Base-by-base conservation (phyloP, 768 basidiomycete genomes). In the Suillus brevipes region DNA sequence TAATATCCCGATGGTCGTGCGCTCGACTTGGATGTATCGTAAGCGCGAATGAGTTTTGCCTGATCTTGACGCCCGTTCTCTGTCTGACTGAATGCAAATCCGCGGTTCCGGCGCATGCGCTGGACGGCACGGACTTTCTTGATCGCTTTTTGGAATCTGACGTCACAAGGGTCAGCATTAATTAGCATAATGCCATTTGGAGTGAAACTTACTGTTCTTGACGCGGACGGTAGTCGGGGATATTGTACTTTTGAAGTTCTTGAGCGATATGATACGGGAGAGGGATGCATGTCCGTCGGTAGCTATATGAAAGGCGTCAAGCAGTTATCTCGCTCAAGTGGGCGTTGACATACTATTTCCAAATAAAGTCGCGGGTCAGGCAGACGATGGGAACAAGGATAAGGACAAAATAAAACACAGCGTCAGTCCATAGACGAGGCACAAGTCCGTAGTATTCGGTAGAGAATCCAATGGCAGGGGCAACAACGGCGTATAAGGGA, bases 71-170 rank as follows among this genome's bases (percentile, higher is more conserved):
- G 87, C 37, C 87, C 86, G 69, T 90, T 91, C 78, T 98, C 96
- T 3, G 95, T 97, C 78, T 98, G 96, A 76, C 92, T 95, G 82
- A 99, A 99, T 5, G 97, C 97, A 75, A 99, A 99, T 4, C 97
- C 97, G 57, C 97, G 89, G 67, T 94, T 97, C 64, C 94, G 85
- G 16, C 97, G 90, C 92, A 99, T 94, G 40, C 97, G 88, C 74
- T 99, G 97, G 2, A 95, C 93, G 0, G 97, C 97, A n/a, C 97
- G 88, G 14, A 99, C 97, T 77, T 99, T 99, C 79, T 98, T 99
- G 84, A 99, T 99, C 18, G 97, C 97, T 75, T 98, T 97, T 78
- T 98, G 95, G 80, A 97, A 97, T 77, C 94, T 96, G 64, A 7
- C 43, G 38, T 71, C 36, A 70, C 60, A 58, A 43, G 38, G 25